These are phyloP conservation scores for Leishmania amazonensis DNA, from an alignment of 208 protist species.

Conservation along the genomic window DNA sequence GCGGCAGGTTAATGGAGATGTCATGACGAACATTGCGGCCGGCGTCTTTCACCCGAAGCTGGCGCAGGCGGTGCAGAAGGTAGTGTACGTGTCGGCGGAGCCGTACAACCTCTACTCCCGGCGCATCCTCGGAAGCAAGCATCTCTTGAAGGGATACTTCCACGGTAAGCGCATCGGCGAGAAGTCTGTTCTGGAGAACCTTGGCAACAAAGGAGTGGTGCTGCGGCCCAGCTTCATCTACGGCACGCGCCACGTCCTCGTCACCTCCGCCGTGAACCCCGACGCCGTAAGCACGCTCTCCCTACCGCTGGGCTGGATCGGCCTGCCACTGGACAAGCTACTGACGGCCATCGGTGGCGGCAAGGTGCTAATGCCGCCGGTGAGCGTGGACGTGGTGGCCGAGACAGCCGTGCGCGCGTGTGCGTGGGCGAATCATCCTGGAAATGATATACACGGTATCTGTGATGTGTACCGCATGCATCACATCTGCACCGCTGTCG, in stretches of 20 bases:
- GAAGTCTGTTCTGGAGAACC: slow-evolving; percentile 66
- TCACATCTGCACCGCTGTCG: slow-evolving; percentile 38
- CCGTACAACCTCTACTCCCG: slow-evolving; percentile 48
- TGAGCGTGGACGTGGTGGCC: slow-evolving; percentile 68
- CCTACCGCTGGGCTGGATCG: slow-evolving; percentile 69
- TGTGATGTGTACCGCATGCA: slow-evolving; percentile 75
- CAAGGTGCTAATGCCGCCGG: slow-evolving; percentile 64
- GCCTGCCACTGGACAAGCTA: slow-evolving; percentile 56
- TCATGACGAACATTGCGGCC: slow-evolving; percentile 81
- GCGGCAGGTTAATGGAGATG: slow-evolving; percentile 69
- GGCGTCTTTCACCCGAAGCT: slow-evolving; percentile 62
- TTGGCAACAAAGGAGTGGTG: slow-evolving; percentile 51
- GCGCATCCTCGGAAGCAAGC: slow-evolving; percentile 36
- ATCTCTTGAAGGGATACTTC: slow-evolving; percentile 83
- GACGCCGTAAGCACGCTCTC: slow-evolving; percentile 42
- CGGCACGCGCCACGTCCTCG: slow-evolving; percentile 60
- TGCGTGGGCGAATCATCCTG: slow-evolving; percentile 37
- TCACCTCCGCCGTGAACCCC: slow-evolving; percentile 25
- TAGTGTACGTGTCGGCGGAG: slow-evolving; percentile 83
- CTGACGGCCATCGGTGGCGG: slow-evolving; percentile 50
- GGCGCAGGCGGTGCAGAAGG: slow-evolving; percentile 36
- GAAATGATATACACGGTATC: slow-evolving; percentile 38
- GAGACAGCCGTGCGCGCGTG: slow-evolving; percentile 68
- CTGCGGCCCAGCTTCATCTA: slow-evolving; percentile 83
- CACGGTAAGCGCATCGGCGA: slow-evolving; percentile 80